A percentile compares a stretch with the other conserved stretches of the same genome.
Conservation (phyloP, 164 flowering plant genomes). For the Akebia trifoliata region DNA sequence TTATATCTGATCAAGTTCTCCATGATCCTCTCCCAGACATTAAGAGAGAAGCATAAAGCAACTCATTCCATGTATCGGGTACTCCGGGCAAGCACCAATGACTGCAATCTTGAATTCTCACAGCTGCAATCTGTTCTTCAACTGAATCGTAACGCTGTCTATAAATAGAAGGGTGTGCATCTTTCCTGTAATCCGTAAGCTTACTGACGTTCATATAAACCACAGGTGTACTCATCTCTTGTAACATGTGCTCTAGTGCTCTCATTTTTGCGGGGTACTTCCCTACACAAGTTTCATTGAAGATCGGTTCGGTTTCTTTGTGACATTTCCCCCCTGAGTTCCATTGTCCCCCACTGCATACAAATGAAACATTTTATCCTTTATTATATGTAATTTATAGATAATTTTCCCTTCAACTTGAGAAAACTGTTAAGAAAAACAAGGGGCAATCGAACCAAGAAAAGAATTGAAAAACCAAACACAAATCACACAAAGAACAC, state of each 20-base stretch:
- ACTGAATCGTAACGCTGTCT: conserved; percentile 40
- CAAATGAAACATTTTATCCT: conserved; percentile 16
- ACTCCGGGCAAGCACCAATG: conserved; percentile 96
- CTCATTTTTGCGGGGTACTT: conserved; percentile 75
- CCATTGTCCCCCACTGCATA: conserved; percentile 84
- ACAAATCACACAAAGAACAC: no score
- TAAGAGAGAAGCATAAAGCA: conserved; percentile 65
- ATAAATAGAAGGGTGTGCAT: conserved; percentile 82
- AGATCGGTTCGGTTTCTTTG: conserved; percentile 67
- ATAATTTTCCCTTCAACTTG: no score
- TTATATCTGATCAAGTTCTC: conserved; percentile 15
- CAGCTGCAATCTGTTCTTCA: conserved; percentile 37
- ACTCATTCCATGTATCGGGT: conserved; percentile 86
- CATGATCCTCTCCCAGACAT: conserved; percentile 35
- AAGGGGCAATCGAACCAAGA: no score
- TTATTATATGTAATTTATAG: no score
- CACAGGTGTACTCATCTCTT: conserved; percentile 54
- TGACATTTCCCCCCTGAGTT: conserved; percentile 86
- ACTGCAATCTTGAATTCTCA: conserved; percentile 67
- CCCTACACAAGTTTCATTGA: conserved; percentile 35
- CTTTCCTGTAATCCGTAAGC: conserved; percentile 76
- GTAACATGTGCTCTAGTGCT: conserved; percentile 46
- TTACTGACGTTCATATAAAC: conserved; percentile 63
- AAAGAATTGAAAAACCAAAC: no score
- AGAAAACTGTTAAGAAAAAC: no score